Percentiles rank a stretch among this genome's conserved stretches.
These are phyloP conservation scores for Phytophthora hybrid DNA, from an alignment of 352 stramenopile species.

Conservation along the genomic window DNA sequence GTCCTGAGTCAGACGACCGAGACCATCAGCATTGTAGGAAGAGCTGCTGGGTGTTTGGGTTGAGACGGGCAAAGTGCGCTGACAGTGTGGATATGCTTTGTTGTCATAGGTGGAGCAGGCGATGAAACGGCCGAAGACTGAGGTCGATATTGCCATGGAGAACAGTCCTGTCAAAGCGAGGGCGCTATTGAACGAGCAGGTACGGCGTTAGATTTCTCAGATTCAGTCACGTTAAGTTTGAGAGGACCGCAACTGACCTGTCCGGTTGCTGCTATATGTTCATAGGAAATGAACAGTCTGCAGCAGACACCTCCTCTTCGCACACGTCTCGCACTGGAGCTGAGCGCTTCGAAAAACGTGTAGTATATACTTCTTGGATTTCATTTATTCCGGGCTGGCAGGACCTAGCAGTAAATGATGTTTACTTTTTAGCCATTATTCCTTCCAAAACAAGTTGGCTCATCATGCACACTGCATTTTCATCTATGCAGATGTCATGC, in stretches of 20 bases:
- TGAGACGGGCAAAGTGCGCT: neutral
- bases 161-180: slow-evolving; percentile 68
- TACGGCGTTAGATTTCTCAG: slow-evolving; percentile 7
- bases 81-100: neutral
- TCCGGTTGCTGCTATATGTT: neutral
- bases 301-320: slow-evolving; percentile 48
- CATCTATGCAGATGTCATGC: no score
- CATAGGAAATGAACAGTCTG: slow-evolving; percentile 33
- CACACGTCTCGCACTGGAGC: slow-evolving; percentile 53
- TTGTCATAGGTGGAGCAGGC: slow-evolving; percentile 62
- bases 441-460: no score
- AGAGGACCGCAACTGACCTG: no score
- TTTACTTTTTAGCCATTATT: neutral
- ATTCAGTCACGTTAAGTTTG: neutral
- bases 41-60: neutral
- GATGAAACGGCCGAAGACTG: slow-evolving; percentile 82
- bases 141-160: slow-evolving; percentile 78
- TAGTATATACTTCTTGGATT: slow-evolving; percentile 37
- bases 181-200: slow-evolving; percentile 53
- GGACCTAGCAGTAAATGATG: slow-evolving; percentile 7
- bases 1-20: slow-evolving; percentile 68
- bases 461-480: no score
- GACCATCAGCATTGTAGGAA: slow-evolving; percentile 72
- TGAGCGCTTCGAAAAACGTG: slow-evolving; percentile 49
- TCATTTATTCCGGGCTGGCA: neutral